Conservation (phyloP, 176 grass and related monocot genomes). For the Musa beccarii region DNA sequence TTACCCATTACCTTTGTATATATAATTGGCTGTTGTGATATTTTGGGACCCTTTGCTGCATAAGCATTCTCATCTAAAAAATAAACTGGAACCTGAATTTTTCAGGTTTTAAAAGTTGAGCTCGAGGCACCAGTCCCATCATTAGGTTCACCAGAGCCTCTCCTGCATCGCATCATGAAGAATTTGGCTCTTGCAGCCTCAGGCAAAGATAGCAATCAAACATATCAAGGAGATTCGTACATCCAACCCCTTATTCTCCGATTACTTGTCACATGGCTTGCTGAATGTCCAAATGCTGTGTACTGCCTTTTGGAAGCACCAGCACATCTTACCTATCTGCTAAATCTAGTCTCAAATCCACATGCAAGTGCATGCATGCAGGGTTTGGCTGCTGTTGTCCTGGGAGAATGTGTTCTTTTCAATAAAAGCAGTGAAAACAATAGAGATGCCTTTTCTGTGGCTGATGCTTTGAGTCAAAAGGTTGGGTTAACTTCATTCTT, state of each 20-base stretch:
- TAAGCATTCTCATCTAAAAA: slow-evolving; percentile 2
- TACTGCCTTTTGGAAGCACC: slow-evolving; percentile 64
- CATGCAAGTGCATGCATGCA: slow-evolving; percentile 43
- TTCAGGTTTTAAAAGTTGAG: slow-evolving; percentile 76
- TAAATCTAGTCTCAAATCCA: slow-evolving; percentile 73
- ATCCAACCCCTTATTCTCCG: slow-evolving; percentile 68
- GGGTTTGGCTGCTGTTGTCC: slow-evolving; percentile 83
- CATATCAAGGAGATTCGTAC: slow-evolving; percentile 35
- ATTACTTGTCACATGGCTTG: slow-evolving; percentile 75
- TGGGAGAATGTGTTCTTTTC: slow-evolving; percentile 77
- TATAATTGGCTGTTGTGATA: background rate
- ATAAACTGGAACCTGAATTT: slow-evolving; percentile 14
- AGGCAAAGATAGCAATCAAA: slow-evolving; percentile 50
- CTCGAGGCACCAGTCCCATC: slow-evolving; percentile 64
- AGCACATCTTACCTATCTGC: slow-evolving; percentile 68
- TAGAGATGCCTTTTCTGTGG: slow-evolving; percentile 70
- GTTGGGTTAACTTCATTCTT: slow-evolving; percentile 74
- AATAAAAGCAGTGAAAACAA: slow-evolving; percentile 64
- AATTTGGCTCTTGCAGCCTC: slow-evolving; percentile 70
- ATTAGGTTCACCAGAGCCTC: slow-evolving; percentile 59
- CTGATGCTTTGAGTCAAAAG: slow-evolving; percentile 86
- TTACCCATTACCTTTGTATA: background rate
- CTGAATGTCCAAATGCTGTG: slow-evolving; percentile 75
- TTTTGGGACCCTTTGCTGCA: background rate
- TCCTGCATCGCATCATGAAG: slow-evolving; percentile 68